These are phyloP conservation scores for Xylona heveae DNA, from an alignment of 495 filamentous ascomycete species.

Conservation along the genomic window DNA sequence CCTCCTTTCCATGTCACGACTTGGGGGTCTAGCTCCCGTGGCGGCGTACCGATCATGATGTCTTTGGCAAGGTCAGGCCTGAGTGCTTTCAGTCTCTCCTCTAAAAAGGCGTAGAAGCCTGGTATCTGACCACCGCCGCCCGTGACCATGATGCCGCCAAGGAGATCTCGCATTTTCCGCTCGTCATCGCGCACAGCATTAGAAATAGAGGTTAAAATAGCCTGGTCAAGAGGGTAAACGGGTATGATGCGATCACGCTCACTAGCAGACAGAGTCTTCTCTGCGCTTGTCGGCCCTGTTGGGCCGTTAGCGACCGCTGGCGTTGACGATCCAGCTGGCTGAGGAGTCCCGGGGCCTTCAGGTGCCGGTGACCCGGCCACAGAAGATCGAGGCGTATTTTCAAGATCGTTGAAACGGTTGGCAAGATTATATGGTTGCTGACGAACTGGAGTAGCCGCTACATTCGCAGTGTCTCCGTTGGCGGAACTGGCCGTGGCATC, in stretches of 20 bases:
- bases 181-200: slow-evolving; percentile 79
- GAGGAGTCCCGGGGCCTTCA: slow-evolving; percentile 25
- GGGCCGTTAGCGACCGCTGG: slow-evolving; percentile 22
- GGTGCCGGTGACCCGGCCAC: slow-evolving; percentile 71
- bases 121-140: slow-evolving; percentile 71
- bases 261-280: slow-evolving; percentile 23
- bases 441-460: slow-evolving; percentile 18
- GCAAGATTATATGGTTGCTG: slow-evolving; percentile 15
- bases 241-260: slow-evolving; percentile 71
- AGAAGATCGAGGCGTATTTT: slow-evolving; percentile 62
- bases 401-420: slow-evolving; percentile 28
- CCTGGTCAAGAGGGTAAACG: slow-evolving; percentile 60
- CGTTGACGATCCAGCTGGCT: slow-evolving; percentile 37
- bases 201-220: slow-evolving; percentile 69
- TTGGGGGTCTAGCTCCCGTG: slow-evolving; percentile 81
- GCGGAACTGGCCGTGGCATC: slow-evolving; percentile 14
- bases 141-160: slow-evolving; percentile 88
- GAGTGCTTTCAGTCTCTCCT: slow-evolving; percentile 51
- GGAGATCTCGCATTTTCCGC: slow-evolving; percentile 75
- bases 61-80: slow-evolving; percentile 54
- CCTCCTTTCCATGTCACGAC: slow-evolving; percentile 96
- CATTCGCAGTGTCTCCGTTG: slow-evolving; percentile 4
- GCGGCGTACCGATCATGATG: slow-evolving; percentile 73
- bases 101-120: slow-evolving; percentile 53
- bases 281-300: slow-evolving; percentile 10